Conservation (phyloP, 2,329 filamentous ascomycete genomes). For the Diaporthe vexans region DNA sequence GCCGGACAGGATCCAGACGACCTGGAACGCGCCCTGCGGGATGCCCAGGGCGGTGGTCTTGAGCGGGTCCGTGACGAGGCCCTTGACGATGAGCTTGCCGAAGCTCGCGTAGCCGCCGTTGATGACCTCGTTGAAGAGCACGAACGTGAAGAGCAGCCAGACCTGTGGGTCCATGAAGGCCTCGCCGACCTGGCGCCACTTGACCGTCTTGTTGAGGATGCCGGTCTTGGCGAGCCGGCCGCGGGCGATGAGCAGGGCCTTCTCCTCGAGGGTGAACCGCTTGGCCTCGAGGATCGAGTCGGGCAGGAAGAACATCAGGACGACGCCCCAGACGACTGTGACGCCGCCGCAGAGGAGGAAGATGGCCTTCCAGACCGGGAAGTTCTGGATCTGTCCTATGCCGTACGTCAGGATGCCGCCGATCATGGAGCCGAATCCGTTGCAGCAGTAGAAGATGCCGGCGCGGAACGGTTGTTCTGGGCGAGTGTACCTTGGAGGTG, state of each 20-base stretch:
- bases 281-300: slow-evolving; percentile 58
- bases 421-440: slow-evolving; percentile 55
- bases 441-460: slow-evolving; percentile 58
- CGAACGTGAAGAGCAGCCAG: slow-evolving; percentile 60
- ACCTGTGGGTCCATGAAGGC: slow-evolving; percentile 60
- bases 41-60: slow-evolving; percentile 67
- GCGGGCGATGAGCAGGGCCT: slow-evolving; percentile 56
- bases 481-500: slow-evolving; percentile 54
- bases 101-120: slow-evolving; percentile 69
- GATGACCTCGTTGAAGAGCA: slow-evolving; percentile 66
- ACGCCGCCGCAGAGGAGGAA: slow-evolving; percentile 60
- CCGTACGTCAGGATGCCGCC: slow-evolving; percentile 54
- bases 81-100: slow-evolving; percentile 68
- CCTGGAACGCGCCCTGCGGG: slow-evolving; percentile 66
- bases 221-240: slow-evolving; percentile 56
- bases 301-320: slow-evolving; percentile 58
- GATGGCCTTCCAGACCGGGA: slow-evolving; percentile 60
- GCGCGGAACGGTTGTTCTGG: slow-evolving; percentile 62
- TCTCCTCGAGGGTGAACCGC: slow-evolving; percentile 58
- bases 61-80: slow-evolving; percentile 58
- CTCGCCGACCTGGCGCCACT: slow-evolving; percentile 62
- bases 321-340: slow-evolving; percentile 57
- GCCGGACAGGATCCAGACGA: slow-evolving; percentile 66
- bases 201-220: slow-evolving; percentile 62
- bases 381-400: slow-evolving; percentile 56